A percentile compares a stretch with the other conserved stretches of the same genome.
These are phyloP conservation scores for Tardiomyces digboiensis DNA, from an alignment of 1,139 yeast genomes.

Conservation along the genomic window DNA sequence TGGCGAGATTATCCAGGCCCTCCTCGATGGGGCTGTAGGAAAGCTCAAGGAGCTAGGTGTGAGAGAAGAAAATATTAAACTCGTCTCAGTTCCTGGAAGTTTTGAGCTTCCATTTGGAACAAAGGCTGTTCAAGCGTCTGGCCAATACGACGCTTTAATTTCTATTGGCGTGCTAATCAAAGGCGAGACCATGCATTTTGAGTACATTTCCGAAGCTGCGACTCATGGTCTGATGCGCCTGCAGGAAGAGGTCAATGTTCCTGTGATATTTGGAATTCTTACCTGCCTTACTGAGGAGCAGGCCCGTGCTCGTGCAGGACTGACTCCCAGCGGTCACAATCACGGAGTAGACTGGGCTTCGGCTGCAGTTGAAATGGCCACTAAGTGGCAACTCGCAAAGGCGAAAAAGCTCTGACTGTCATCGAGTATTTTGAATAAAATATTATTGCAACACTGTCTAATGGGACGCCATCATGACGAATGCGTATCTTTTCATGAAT, in stretches of 20 bases:
- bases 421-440: no score
- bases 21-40: constrained; percentile 67
- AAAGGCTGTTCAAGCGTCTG: constrained; percentile 22
- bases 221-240: constrained; percentile 79
- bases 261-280: constrained; percentile 87
- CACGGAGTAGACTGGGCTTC: constrained; percentile 99
- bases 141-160: constrained; percentile 69
- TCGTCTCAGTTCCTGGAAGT: constrained; percentile 90
- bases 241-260: constrained; percentile 60
- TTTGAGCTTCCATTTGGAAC: constrained; percentile 88
- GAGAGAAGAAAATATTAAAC: constrained; percentile 57
- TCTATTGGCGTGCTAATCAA: constrained; percentile 93
- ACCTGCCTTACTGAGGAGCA: constrained; percentile 93
- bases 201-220: constrained; percentile 88
- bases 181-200: constrained; percentile 98
- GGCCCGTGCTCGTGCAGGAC: constrained; percentile 91
- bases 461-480: no score
- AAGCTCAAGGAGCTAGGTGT: constrained; percentile 61
- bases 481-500: no score
- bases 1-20: constrained; percentile 58
- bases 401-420: neutral
- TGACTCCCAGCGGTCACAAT: constrained; percentile 68
- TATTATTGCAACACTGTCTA: no score
- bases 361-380: constrained; percentile 94
- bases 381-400: constrained; percentile 10